Evolutionary conservation across 2,329 filamentous ascomycete species (phyloP).

Genomic region (Colletotrichum higginsianum): DNA sequence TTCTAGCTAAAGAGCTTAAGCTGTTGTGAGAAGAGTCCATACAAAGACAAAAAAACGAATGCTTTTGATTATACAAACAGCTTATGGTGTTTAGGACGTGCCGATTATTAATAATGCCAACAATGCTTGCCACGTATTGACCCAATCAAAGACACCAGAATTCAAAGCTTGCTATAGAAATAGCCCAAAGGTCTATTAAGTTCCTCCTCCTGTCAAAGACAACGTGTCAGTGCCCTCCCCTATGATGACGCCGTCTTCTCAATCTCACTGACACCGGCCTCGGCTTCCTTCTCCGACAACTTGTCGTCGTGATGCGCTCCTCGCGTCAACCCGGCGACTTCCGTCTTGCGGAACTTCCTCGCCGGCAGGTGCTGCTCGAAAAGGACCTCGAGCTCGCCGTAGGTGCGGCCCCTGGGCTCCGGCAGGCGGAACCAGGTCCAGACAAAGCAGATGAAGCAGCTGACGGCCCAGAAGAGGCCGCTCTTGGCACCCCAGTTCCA

Average conservation of each 20-base stretch:
- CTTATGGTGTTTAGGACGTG: too few relatives aligned
- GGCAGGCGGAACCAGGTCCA: slow-evolving; percentile 69
- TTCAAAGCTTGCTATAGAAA: too few relatives aligned
- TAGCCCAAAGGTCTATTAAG: too few relatives aligned
- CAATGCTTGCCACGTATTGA: too few relatives aligned
- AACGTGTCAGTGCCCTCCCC: neutral
- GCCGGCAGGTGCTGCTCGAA: slow-evolving; percentile 63
- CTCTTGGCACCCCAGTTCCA: slow-evolving; percentile 65
- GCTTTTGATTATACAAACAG: too few relatives aligned
- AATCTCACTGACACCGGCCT: slow-evolving; percentile 11
- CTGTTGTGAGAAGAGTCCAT: too few relatives aligned
- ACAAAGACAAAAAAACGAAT: too few relatives aligned
- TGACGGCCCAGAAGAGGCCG: slow-evolving; percentile 62
- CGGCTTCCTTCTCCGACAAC: slow-evolving; percentile 21
- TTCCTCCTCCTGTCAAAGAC: neutral
- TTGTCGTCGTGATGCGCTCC: slow-evolving; percentile 1
- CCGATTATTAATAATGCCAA: too few relatives aligned
- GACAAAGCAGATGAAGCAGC: slow-evolving; percentile 60
- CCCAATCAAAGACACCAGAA: too few relatives aligned
- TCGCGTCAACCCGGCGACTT: slow-evolving; percentile 2
- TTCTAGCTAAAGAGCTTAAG: too few relatives aligned
- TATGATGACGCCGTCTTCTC: slow-evolving; percentile 30
- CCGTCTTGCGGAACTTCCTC: slow-evolving; percentile 54
- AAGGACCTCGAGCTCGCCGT: slow-evolving; percentile 69
- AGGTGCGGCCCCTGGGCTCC: slow-evolving; percentile 68